Base-by-base conservation (phyloP, 768 basidiomycete genomes). In the Obba rivulosa region DNA sequence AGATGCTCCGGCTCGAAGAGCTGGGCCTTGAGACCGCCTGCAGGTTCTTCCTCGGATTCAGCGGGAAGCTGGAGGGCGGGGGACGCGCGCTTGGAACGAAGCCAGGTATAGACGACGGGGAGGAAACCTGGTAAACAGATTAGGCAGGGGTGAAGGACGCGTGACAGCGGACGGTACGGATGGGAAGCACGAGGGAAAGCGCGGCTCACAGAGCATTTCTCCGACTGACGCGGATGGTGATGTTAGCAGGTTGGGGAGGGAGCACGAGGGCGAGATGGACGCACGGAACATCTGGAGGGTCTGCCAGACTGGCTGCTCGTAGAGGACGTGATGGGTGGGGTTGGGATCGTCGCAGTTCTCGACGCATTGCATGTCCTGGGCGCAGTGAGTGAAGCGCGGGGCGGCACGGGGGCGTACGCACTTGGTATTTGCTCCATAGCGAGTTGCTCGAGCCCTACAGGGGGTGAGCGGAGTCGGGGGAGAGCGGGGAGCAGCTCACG, bases 341-440 rank as follows among this genome's bases (percentile, higher is more conserved):
- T 89, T 71, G 34, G 78, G 77, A 54, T 83, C 76, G 41, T 65
- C 64, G 65, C 95, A 98, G 66, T 94, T 88, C 75, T 92, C 92
- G 38, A 97, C 94, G 62, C 95, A 98, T 82, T 96, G 92, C 90
- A 96, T 95, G 65, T 98, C 95, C 84, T 87, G 49, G 37, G 39
- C 18, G 44, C 5, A 13, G 13, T 31, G 7, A 31, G 28, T 13
- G 14, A 43, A 22, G 34, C 35, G 40, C 45, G 34, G 11, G 43
- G 45, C 23, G 10, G n/a, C 17, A 36, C 4, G 34, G 1, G 34
- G 31, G 34, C 28, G 45, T 7, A 60, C 74, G 58, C 52, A 70
- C 85, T 84, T 90, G 89, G 78, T 79, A 92, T 66, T 91, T 91
- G 66, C 74, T 77, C 82, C 85, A 89, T 18, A 91, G 69, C 2